Percentiles rank a stretch among this genome's conserved stretches.
These are phyloP conservation scores for Rhodomyrtus tomentosa DNA, from an alignment of 345 rosid genomes.

Conservation along the genomic window DNA sequence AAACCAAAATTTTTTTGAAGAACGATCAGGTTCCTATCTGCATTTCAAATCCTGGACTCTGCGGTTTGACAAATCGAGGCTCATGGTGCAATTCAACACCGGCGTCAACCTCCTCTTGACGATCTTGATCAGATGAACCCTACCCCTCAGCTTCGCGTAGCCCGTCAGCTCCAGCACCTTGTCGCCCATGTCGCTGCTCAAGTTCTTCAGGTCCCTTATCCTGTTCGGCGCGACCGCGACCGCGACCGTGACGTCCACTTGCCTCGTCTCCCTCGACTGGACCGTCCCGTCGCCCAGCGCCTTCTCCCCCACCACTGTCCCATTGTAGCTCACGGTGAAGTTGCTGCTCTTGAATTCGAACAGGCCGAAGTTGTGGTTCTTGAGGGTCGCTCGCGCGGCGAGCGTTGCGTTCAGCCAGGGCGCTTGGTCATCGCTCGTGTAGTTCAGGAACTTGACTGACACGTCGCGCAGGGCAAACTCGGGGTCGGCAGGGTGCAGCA, in stretches of 20 bases:
- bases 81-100: conserved; percentile 6
- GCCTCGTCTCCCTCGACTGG: background rate
- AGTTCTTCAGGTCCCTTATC: background rate
- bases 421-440: background rate
- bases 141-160: conserved; percentile 5
- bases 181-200: background rate
- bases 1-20: background rate
- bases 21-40: background rate
- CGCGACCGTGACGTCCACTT: background rate
- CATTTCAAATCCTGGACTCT: conserved; percentile 2
- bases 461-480: background rate
- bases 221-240: background rate
- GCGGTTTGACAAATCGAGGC: background rate
- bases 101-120: background rate
- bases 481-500: conserved; percentile 7
- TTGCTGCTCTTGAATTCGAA: conserved; percentile 1
- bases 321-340: background rate
- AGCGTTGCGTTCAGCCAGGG: background rate
- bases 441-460: background rate
- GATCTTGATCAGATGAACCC: background rate
- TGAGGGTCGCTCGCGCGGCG: background rate
- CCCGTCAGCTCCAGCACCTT: conserved; percentile 5
- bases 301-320: background rate
- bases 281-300: background rate
- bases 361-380: conserved; percentile 12